Evolutionary conservation across 768 basidiomycete genomes (phyloP).

Genomic region (Grammothele lineata): DNA sequence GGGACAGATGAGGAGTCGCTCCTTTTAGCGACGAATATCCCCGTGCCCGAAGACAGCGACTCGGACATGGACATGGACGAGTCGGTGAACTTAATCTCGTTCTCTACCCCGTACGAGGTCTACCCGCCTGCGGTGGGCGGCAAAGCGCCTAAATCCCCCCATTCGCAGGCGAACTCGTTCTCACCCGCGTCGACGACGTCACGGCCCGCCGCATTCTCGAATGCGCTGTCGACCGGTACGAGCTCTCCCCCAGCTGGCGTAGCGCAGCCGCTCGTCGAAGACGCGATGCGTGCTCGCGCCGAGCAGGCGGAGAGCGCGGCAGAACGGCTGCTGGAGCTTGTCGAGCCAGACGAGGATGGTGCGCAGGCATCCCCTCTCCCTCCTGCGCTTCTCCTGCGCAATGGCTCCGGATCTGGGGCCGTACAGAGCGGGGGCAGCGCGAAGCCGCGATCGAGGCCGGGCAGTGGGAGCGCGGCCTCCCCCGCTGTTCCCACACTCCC

Average conservation of each 20-base stretch:
- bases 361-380: conserved; percentile 51
- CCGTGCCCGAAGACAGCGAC: conserved; percentile 71
- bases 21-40: conserved; percentile 65
- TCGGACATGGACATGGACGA: conserved; percentile 54
- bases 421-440: conserved; percentile 22
- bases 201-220: conserved; percentile 37
- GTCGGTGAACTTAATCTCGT: conserved; percentile 62
- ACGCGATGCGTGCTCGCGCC: conserved; percentile 80
- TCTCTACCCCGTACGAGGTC: conserved; percentile 61
- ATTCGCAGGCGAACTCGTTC: conserved; percentile 43
- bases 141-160: conserved; percentile 29
- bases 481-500: conserved; percentile 39
- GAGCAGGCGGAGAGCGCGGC: conserved; percentile 94
- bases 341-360: conserved; percentile 70
- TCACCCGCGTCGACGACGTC: conserved; percentile 51
- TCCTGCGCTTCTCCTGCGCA: conserved; percentile 44
- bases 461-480: conserved; percentile 10
- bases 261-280: conserved; percentile 63
- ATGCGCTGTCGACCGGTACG: conserved; percentile 53
- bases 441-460: conserved; percentile 1
- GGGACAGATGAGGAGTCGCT: conserved; percentile 54
- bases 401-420: too few species aligned
- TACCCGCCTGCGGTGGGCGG: too few species aligned
- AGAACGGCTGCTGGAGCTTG: conserved; percentile 79
- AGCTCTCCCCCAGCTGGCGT: conserved; percentile 34